phyloP scores from a whole-genome alignment of 2,329 filamentous ascomycete species.

The Ophioceras dolichostomum region DNA sequence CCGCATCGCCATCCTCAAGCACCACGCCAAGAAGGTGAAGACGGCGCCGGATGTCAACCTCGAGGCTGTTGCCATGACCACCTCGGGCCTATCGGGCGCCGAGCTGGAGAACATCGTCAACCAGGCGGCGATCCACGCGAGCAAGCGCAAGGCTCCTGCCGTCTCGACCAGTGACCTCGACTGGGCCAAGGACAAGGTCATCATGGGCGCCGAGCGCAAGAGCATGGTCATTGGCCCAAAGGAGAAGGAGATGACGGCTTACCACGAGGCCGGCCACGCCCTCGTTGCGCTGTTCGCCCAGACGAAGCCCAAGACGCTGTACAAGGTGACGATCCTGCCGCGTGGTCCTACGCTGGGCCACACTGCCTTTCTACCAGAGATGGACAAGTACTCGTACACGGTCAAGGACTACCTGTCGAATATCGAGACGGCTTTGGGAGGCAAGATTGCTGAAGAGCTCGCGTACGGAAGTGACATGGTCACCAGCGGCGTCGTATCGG shows the following conservation, averaged over 20 bases:
- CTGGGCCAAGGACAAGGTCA: conserved; percentile 96
- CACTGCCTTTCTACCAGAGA: conserved; percentile 77
- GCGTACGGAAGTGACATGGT: conserved; percentile 86
- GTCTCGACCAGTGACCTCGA: conserved; percentile 77
- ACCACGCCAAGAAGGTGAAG: conserved; percentile 89
- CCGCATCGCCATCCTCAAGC: conserved; percentile 81
- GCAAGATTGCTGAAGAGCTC: conserved; percentile 75
- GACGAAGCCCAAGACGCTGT: conserved; percentile 63
- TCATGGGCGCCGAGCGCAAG: conserved; percentile 89
- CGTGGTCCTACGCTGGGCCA: conserved; percentile 78
- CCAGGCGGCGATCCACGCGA: conserved; percentile 89
- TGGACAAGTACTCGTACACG: conserved; percentile 85
- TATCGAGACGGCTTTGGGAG: conserved; percentile 62
- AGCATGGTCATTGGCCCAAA: conserved; percentile 84
- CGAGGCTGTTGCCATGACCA: conserved; percentile 72
- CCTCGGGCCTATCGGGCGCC: conserved; percentile 85
- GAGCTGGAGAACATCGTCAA: conserved; percentile 96
- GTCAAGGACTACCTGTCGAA: conserved; percentile 63
- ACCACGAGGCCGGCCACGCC: conserved; percentile 95
- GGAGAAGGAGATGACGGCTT: conserved; percentile 93
- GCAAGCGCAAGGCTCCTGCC: conserved; percentile 64
- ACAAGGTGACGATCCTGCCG: conserved; percentile 96
- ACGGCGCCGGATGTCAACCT: conserved; percentile 70
- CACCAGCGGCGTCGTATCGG: conserved; percentile 72
- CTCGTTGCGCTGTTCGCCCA: conserved; percentile 74